Base-by-base conservation (phyloP, 305 asterid species). In the Vinca major region DNA sequence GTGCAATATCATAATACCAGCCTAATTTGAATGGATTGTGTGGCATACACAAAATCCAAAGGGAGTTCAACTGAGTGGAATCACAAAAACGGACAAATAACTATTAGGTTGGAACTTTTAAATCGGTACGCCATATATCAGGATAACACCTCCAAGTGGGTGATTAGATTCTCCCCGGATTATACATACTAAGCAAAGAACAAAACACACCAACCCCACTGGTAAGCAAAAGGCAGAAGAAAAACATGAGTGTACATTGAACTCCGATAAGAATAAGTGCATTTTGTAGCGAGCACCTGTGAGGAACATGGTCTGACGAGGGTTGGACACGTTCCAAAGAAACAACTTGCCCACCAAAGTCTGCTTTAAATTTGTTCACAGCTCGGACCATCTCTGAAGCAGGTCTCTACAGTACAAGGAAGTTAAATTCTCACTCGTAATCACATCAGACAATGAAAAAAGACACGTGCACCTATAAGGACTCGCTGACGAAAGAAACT, bases 281-380 rank as follows among this genome's bases (percentile, higher is more conserved):
- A 56, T 45, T 48, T 43, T 66, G 61, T 73, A 13, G 56, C 19
- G 70, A 66, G 70, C 63, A 93, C 99, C 97, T 93, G 85, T 93
- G 99, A 57, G 96, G 96, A 86, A 93, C 96, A 76, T 89, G 97
- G 79, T 91, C 97, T 1, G 96, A 87, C 69, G 97, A 93, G 60
- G 97, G 96, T 63, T 93, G 99, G 68, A 91, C 86, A 36, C 96
- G 96, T 77, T 93, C 96, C 78, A 93, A 70, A 53, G 90, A 85
- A 72, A 93, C 86, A 69, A 91, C 74, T 50, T 90, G 86, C 71
- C 95, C 96, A 70, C 97, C 99, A 75, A 93, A 93, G 74, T 93
- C 97, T 13, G 97, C 96, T 84, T 89, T 91, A 79, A 87, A 91
- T 79, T 84, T 86, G 83, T 93, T 91, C 81, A 88, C 97, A 4